Evolutionary conservation across 1,139 yeast species (phyloP).

Genomic region (Taphrina sp.): DNA sequence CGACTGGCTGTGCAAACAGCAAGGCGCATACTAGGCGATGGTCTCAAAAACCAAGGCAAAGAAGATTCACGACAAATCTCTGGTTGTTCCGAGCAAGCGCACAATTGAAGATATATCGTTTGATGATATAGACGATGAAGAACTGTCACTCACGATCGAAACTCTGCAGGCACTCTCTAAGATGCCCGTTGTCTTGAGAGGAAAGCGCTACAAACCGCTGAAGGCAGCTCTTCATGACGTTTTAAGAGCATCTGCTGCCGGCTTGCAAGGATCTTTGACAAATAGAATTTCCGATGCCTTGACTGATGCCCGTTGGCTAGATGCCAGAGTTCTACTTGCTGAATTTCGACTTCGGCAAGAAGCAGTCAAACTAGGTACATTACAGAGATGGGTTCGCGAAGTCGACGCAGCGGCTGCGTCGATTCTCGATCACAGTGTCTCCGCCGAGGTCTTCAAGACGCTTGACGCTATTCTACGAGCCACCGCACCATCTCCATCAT

Average conservation of each 20-base stretch:
- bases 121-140: constrained; percentile 21
- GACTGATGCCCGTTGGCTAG: constrained; percentile 26
- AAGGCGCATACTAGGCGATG: no score
- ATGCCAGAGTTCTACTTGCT: constrained; percentile 28
- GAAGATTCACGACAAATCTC: background rate
- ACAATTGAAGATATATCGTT: background rate
- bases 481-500: background rate
- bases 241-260: constrained; percentile 6
- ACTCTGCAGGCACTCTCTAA: constrained; percentile 22
- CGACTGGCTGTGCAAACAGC: no score
- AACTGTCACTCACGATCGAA: constrained; percentile 19
- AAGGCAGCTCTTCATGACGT: constrained; percentile 19
- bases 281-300: constrained; percentile 26
- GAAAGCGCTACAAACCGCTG: constrained; percentile 16
- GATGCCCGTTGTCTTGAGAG: constrained; percentile 2
- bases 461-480: constrained; percentile 30
- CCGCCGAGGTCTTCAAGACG: constrained; percentile 16
- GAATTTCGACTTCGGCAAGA: constrained; percentile 26
- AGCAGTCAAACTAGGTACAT: constrained; percentile 23
- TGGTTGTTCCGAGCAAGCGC: constrained; percentile 4
- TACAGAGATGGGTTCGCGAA: constrained; percentile 31
- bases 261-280: constrained; percentile 18
- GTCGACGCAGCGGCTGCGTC: constrained; percentile 30
- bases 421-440: constrained; percentile 4
- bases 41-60: constrained; percentile 15